phyloP scores from a whole-genome alignment of 2,329 filamentous ascomycete genomes.

The Pseudocercospora vitis region DNA sequence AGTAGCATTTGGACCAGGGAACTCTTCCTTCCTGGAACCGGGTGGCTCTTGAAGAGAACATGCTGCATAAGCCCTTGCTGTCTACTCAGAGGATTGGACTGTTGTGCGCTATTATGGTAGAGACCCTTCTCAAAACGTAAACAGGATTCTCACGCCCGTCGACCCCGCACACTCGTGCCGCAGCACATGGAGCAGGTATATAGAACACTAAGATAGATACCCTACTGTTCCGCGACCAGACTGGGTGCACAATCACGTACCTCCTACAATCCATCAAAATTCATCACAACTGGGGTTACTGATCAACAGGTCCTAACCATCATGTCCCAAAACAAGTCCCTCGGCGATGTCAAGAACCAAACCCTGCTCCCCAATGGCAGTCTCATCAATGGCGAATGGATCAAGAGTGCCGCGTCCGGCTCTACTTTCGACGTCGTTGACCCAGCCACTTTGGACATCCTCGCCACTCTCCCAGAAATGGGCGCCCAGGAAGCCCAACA shows the following conservation, averaged over 20 bases:
- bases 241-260: too few relatives aligned
- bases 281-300: too few relatives aligned
- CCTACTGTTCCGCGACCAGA: not conserved
- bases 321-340: conserved; percentile 18
- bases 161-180: conserved; percentile 4
- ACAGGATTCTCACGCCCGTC: conserved; percentile 1
- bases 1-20: too few relatives aligned
- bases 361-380: conserved; percentile 24
- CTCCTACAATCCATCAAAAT: too few relatives aligned
- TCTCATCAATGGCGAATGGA: conserved; percentile 32
- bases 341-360: conserved; percentile 24
- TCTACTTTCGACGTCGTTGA: conserved; percentile 33
- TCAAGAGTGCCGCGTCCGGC: conserved; percentile 46
- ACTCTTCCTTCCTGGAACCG: too few relatives aligned
- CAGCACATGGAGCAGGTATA: not conserved
- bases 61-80: too few relatives aligned
- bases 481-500: conserved; percentile 22
- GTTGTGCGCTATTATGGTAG: not conserved
- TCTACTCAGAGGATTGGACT: too few relatives aligned
- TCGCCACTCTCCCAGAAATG: conserved; percentile 32
- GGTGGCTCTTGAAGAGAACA: too few relatives aligned
- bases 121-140: not conserved
- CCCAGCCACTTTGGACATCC: conserved; percentile 25
- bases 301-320: conserved; percentile 6
- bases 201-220: not conserved